phyloP scores from a whole-genome alignment of 805 yeast species.

The Cyberlindnera misumaiensis region DNA sequence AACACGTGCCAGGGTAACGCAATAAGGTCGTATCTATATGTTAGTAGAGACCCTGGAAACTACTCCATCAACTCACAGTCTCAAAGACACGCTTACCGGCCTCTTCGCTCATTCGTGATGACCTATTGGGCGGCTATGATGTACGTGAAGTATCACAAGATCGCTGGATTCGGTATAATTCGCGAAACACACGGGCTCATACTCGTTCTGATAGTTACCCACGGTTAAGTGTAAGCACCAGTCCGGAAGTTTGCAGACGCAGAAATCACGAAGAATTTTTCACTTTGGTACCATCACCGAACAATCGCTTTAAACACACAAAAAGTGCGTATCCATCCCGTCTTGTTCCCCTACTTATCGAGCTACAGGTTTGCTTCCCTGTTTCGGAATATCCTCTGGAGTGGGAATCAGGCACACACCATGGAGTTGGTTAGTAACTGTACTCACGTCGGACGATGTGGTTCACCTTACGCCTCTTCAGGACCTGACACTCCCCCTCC shows the following conservation, averaged over 20 bases:
- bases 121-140: no score
- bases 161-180: no score
- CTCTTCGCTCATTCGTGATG: no score
- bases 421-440: slow-evolving; percentile 6
- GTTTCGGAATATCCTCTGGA: slow-evolving; percentile 17
- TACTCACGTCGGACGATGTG: slow-evolving; percentile 18
- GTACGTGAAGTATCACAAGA: no score
- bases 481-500: slow-evolving; percentile 26
- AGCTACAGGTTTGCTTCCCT: slow-evolving; percentile 14
- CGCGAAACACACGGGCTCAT: no score
- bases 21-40: slow-evolving; percentile 30
- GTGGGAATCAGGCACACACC: slow-evolving; percentile 27
- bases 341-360: slow-evolving; percentile 6
- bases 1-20: slow-evolving; percentile 37
- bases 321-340: slow-evolving; percentile 5
- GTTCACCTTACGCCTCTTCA: slow-evolving; percentile 12
- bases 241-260: no score
- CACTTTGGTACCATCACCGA: no score
- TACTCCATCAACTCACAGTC: slow-evolving; percentile 11
- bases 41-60: slow-evolving; percentile 5
- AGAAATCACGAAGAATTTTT: no score
- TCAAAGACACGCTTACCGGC: slow-evolving; percentile 15
- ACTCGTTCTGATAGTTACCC: no score
- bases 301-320: no score
- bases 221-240: no score